phyloP scores from a whole-genome alignment of 768 basidiomycete genomes.

The Agaricus bisporus region DNA sequence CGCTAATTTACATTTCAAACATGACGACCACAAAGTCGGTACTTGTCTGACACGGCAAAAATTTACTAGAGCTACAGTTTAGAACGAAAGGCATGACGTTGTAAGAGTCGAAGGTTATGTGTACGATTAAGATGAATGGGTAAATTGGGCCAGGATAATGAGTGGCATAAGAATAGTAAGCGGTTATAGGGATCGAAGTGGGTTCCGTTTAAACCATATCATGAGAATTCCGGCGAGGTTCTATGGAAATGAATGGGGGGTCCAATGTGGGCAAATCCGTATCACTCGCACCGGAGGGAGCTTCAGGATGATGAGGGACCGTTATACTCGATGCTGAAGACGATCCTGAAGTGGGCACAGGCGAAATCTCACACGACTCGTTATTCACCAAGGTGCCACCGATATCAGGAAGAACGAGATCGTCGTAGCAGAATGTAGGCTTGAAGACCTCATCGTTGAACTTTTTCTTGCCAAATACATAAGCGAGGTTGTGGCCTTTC shows the following conservation, averaged over 20 bases:
- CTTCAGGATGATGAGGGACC: constrained; percentile 17
- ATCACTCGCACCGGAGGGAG: constrained; percentile 17
- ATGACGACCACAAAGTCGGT: neutral
- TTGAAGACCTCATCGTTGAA: constrained; percentile 23
- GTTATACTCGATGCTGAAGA: constrained; percentile 30
- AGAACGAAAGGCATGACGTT: neutral
- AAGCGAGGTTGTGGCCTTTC: constrained; percentile 22
- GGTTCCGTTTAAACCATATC: neutral
- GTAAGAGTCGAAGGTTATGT: neutral
- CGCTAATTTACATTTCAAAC: neutral
- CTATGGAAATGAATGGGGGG: constrained; percentile 3
- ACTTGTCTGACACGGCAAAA: neutral
- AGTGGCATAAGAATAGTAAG: neutral
- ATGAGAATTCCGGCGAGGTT: constrained; percentile 3
- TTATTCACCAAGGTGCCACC: constrained; percentile 33
- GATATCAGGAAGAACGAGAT: constrained; percentile 29
- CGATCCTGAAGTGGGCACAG: constrained; percentile 24
- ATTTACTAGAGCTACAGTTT: constrained; percentile 8
- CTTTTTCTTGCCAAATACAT: constrained; percentile 34
- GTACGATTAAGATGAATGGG: neutral
- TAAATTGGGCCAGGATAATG: neutral
- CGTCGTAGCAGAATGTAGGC: constrained; percentile 30
- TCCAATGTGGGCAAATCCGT: constrained; percentile 25
- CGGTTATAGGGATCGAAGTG: neutral
- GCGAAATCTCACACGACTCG: constrained; percentile 22